A percentile compares a stretch with the other conserved stretches of the same genome.
Evolutionary conservation across 805 yeast genomes (phyloP).

Genomic region (Candida pseudofarinosa): DNA sequence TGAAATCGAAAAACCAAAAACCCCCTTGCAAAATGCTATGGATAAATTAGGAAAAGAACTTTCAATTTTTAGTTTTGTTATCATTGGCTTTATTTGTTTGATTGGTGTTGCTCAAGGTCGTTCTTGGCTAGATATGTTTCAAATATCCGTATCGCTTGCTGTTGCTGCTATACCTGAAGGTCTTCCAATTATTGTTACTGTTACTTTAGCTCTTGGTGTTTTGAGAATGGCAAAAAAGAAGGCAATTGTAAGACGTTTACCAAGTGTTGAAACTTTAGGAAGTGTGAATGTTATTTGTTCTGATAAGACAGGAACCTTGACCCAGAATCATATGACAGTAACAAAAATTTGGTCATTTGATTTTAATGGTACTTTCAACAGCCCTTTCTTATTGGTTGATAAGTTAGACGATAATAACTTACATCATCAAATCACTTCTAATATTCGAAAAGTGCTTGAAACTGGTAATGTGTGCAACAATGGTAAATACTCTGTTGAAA

Average conservation of each 20-base stretch:
- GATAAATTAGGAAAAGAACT: conserved; percentile 91
- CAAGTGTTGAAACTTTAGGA: conserved; percentile 93
- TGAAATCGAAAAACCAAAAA: conserved; percentile 93
- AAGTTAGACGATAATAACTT: conserved; percentile 38
- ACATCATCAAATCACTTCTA: conserved; percentile 47
- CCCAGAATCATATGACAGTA: conserved; percentile 89
- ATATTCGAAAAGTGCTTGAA: conserved; percentile 53
- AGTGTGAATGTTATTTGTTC: conserved; percentile 91
- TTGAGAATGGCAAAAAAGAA: conserved; percentile 91
- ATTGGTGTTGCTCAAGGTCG: conserved; percentile 91
- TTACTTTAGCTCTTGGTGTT: conserved; percentile 93
- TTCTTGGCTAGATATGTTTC: conserved; percentile 96
- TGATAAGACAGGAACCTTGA: conserved; percentile 81
- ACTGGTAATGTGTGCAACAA: conserved; percentile 75
- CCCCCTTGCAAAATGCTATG: conserved; percentile 95
- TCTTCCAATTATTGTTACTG: conserved; percentile 95
- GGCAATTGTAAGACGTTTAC: conserved; percentile 91
- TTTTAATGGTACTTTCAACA: conserved; percentile 37
- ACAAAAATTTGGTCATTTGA: conserved; percentile 78
- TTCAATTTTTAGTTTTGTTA: conserved; percentile 75
- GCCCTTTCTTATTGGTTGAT: conserved; percentile 45
- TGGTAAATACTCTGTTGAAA: conserved; percentile 63
- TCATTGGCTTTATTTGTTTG: conserved; percentile 88
- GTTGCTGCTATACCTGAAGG: conserved; percentile 99
- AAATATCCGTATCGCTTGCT: conserved; percentile 93